A percentile compares a stretch with the other conserved stretches of the same genome.
Evolutionary conservation across 73 alveolate genomes (phyloP).

Genomic region (Chromera velia): DNA sequence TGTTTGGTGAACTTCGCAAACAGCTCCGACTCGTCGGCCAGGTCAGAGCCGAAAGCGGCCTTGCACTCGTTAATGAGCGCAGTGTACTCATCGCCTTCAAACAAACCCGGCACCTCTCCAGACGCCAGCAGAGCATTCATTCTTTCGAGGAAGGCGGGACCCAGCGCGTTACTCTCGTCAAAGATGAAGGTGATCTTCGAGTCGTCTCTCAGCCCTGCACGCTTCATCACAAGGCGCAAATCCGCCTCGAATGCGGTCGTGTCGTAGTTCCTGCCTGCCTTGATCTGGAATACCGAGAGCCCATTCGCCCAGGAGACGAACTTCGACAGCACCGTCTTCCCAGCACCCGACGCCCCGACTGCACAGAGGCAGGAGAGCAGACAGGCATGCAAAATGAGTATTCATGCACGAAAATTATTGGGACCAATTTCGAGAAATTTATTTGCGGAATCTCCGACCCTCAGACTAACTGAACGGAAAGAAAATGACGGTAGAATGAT

Average conservation of each 20-base stretch:
- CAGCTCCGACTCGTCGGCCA: constrained; percentile 85
- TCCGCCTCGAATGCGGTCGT: constrained; percentile 96
- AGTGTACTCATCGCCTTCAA: constrained; percentile 97
- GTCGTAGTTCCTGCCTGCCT: constrained; percentile 97
- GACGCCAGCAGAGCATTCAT: constrained; percentile 98
- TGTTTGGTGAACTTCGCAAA: constrained; percentile 83
- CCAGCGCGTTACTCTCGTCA: constrained; percentile 94
- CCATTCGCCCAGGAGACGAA: constrained; percentile 97
- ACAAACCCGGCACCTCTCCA: constrained; percentile 96
- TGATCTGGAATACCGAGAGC: constrained; percentile 85
- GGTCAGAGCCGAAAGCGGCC: constrained; percentile 48
- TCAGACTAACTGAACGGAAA: no score
- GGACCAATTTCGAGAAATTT: no score
- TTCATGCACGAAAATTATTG: no score
- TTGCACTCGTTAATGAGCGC: constrained; percentile 80
- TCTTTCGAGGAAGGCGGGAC: constrained; percentile 97
- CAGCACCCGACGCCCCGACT: constrained; percentile 69
- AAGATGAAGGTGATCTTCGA: constrained; percentile 95
- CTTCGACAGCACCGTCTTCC: constrained; percentile 70
- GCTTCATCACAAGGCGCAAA: constrained; percentile 91
- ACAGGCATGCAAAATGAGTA: no score
- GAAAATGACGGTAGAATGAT: no score
- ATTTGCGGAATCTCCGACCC: no score
- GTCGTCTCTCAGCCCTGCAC: constrained; percentile 74
- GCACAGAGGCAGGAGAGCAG: no score